A percentile compares a stretch with the other conserved stretches of the same genome.
These are phyloP conservation scores for Sanghuangporus weigelae DNA, from an alignment of 1,284 basidiomycete genomes.

Conservation along the genomic window DNA sequence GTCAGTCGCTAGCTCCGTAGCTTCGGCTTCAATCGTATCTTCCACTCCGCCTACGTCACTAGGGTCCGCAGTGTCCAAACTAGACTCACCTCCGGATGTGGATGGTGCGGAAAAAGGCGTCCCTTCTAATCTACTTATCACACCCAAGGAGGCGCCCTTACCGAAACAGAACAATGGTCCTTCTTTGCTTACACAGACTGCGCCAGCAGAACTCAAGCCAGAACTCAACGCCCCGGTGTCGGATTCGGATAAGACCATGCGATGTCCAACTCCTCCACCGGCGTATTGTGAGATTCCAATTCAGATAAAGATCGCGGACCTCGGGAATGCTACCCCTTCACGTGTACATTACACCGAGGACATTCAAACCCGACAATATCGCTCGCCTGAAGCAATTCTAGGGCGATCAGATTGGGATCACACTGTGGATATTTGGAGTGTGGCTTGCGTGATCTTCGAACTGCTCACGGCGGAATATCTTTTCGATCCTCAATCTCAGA, in stretches of 20 bases:
- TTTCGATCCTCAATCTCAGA: conserved; percentile 83
- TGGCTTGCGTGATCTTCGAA: conserved; percentile 85
- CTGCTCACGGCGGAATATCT: conserved; percentile 83
- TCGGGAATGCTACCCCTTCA: conserved; percentile 83
- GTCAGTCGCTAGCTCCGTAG: conserved; percentile 21
- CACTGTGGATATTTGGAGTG: conserved; percentile 84
- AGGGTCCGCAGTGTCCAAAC: conserved; percentile 28
- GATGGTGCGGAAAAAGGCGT: conserved; percentile 2
- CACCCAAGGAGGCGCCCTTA: conserved; percentile 12
- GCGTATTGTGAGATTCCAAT: conserved; percentile 40
- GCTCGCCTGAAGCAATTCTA: conserved; percentile 86
- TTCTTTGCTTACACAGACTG: conserved; percentile 67
- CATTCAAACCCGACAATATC: conserved; percentile 92
- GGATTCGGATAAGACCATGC: conserved; percentile 8
- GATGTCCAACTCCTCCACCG: conserved; percentile 22
- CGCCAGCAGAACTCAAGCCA: conserved; percentile 32
- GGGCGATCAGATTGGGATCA: conserved; percentile 84
- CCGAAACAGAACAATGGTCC: conserved; percentile 31
- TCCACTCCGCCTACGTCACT: conserved; percentile 30
- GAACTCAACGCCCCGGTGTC: conserved; percentile 28
- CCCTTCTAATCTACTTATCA: conserved; percentile 11
- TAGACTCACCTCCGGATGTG: neutral
- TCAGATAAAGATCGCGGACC: conserved; percentile 88
- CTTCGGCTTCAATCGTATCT: conserved; percentile 21
- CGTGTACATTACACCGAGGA: conserved; percentile 87